phyloP scores from a whole-genome alignment of 768 basidiomycete species.

The Macrolepiota fuliginosa region DNA sequence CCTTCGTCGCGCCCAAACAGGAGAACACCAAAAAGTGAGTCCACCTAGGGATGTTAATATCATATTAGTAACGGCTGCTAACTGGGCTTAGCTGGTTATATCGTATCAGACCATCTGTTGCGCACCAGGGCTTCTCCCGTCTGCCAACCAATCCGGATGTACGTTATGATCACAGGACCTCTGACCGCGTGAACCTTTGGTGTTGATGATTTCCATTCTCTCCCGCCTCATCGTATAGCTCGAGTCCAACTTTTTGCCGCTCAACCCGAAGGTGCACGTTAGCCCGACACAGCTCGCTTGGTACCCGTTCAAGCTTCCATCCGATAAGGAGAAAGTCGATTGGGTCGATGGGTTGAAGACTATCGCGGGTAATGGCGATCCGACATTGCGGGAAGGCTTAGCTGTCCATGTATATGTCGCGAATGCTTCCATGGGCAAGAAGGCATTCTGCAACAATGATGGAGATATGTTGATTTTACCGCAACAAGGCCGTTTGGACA shows the following conservation, averaged over 20 bases:
- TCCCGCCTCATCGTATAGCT: slow-evolving; percentile 33
- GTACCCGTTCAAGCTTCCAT: slow-evolving; percentile 58
- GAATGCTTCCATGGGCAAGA: slow-evolving; percentile 57
- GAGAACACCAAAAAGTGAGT: slow-evolving; percentile 53
- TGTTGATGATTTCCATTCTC: neutral
- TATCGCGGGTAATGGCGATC: slow-evolving; percentile 60
- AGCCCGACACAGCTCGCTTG: slow-evolving; percentile 67
- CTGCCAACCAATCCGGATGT: slow-evolving; percentile 60
- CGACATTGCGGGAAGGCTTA: slow-evolving; percentile 59
- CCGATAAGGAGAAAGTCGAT: slow-evolving; percentile 38
- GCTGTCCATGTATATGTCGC: slow-evolving; percentile 63
- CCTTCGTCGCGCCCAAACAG: slow-evolving; percentile 56
- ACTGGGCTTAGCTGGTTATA: slow-evolving; percentile 51
- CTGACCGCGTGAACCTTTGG: neutral
- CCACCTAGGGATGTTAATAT: neutral
- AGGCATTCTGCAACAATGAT: slow-evolving; percentile 60
- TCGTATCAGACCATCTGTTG: slow-evolving; percentile 66
- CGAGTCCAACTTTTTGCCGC: slow-evolving; percentile 58
- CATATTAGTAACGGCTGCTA: neutral
- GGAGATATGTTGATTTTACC: slow-evolving; percentile 69
- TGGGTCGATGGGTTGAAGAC: slow-evolving; percentile 64
- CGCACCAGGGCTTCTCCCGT: slow-evolving; percentile 57
- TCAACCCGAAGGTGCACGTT: slow-evolving; percentile 58
- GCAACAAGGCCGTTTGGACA: slow-evolving; percentile 61
- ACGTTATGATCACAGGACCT: slow-evolving; percentile 18